Conservation (phyloP, 805 yeast genomes). For the Saccharomycopsis guyanensis region DNA sequence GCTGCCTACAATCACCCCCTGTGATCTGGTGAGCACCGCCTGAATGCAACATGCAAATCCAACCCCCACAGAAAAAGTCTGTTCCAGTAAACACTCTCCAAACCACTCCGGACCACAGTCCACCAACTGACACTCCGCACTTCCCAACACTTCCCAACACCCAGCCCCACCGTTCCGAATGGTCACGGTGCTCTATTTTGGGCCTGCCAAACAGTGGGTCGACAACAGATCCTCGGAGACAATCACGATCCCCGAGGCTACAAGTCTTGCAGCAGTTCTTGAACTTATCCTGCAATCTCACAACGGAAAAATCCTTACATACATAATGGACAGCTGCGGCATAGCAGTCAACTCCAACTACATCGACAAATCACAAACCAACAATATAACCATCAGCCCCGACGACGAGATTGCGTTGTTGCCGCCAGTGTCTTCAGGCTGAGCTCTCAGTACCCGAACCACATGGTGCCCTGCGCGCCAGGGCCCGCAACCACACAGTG, state of each 20-base stretch:
- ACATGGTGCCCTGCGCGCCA: neutral
- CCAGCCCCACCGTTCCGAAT: no score
- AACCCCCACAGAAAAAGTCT: no score
- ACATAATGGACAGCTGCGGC: slow-evolving; percentile 2
- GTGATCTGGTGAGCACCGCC: no score
- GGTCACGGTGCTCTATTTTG: slow-evolving; percentile 6
- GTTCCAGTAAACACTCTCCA: no score
- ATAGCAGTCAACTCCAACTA: slow-evolving; percentile 8
- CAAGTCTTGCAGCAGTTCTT: neutral
- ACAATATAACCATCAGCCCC: neutral
- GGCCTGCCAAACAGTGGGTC: slow-evolving; percentile 11
- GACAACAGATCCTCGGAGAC: neutral
- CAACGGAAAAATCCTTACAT: neutral
- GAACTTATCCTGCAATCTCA: neutral
- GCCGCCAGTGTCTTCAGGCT: slow-evolving; percentile 15
- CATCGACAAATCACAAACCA: slow-evolving; percentile 1
- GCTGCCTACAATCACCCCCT: no score
- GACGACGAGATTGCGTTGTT: slow-evolving; percentile 19
- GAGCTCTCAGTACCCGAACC: neutral
- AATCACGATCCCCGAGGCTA: neutral
- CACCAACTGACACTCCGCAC: no score
- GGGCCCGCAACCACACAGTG: slow-evolving; percentile 1
- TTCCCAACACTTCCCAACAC: no score
- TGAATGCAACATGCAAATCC: no score
- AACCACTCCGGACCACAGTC: no score